phyloP scores from a whole-genome alignment of 257 asterid species.

The Vinca minor region DNA sequence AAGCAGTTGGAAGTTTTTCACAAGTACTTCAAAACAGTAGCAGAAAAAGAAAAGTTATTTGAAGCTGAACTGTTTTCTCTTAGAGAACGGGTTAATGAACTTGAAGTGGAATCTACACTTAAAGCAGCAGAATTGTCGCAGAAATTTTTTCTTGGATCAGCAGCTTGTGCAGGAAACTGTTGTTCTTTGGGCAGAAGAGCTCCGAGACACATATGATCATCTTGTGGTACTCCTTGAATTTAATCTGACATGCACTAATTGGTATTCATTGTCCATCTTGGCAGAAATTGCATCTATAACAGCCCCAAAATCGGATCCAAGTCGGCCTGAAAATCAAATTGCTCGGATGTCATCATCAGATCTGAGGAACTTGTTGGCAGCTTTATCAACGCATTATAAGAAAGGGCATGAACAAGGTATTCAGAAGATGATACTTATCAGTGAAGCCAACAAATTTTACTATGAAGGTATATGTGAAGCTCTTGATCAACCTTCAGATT shows the following conservation, averaged over 20 bases:
- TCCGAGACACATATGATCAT: conserved; percentile 42
- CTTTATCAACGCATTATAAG: conserved; percentile 63
- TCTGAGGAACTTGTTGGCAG: conserved; percentile 58
- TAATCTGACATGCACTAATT: conserved; percentile 74
- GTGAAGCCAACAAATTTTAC: conserved; percentile 52
- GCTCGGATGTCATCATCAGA: conserved; percentile 59
- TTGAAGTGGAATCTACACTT: conserved; percentile 50
- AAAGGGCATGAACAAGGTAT: conserved; percentile 78
- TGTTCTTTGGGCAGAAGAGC: conserved; percentile 63
- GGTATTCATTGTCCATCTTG: conserved; percentile 87
- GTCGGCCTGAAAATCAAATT: conserved; percentile 45
- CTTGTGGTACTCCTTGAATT: conserved; percentile 78
- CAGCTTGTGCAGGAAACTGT: conserved; percentile 57
- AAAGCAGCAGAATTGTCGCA: no score
- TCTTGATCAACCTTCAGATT: conserved; percentile 60
- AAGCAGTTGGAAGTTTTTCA: conserved; percentile 55
- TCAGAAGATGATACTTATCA: conserved; percentile 44
- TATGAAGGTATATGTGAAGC: conserved; percentile 51
- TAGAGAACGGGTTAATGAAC: conserved; percentile 43
- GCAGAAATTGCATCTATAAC: conserved; percentile 76
- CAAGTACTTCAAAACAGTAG: conserved; percentile 51
- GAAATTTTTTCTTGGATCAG: conserved; percentile 76
- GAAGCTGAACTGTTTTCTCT: conserved; percentile 55
- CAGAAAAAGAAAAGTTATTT: conserved; percentile 47
- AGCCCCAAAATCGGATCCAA: conserved; percentile 59